Evolutionary conservation across 2,329 filamentous ascomycete species (phyloP).

Genomic region (Paraphaeosphaeria sporulosa): DNA sequence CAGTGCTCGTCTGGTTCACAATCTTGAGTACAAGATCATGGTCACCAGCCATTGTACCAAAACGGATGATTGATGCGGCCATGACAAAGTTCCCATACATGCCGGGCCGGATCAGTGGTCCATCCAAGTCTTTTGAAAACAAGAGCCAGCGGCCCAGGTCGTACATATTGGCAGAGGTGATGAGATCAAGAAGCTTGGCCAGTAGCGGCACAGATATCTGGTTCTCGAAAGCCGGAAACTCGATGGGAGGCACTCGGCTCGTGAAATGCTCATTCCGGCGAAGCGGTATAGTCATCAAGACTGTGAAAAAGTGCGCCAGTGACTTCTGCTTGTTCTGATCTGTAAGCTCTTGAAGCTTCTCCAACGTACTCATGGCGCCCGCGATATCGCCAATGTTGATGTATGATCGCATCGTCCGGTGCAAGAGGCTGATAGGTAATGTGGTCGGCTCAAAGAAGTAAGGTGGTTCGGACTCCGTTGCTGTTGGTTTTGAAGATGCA

Average conservation of each 20-base stretch:
- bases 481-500: constrained; percentile 33
- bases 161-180: constrained; percentile 55
- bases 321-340: constrained; percentile 55
- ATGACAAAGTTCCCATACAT: constrained; percentile 58
- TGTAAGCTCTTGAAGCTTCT: constrained; percentile 49
- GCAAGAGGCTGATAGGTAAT: constrained; percentile 51
- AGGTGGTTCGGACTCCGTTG: constrained; percentile 29
- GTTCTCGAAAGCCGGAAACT: constrained; percentile 55
- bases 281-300: constrained; percentile 30
- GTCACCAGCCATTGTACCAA: constrained; percentile 60
- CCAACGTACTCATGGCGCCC: constrained; percentile 49
- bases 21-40: constrained; percentile 44
- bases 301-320: constrained; percentile 52
- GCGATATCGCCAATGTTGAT: constrained; percentile 49
- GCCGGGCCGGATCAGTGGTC: constrained; percentile 57
- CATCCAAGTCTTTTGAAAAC: constrained; percentile 60
- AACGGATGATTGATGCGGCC: constrained; percentile 62
- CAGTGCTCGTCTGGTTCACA: constrained; percentile 30
- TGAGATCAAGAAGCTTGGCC: constrained; percentile 60
- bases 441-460: constrained; percentile 57
- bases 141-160: constrained; percentile 63
- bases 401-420: constrained; percentile 51
- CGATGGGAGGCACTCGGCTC: constrained; percentile 41
- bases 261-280: constrained; percentile 35
- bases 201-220: constrained; percentile 58